Percentiles rank a stretch among this genome's conserved stretches.
Evolutionary conservation across 176 grass and related monocot genomes (phyloP).

Genomic region (Phoenix dactylifera): DNA sequence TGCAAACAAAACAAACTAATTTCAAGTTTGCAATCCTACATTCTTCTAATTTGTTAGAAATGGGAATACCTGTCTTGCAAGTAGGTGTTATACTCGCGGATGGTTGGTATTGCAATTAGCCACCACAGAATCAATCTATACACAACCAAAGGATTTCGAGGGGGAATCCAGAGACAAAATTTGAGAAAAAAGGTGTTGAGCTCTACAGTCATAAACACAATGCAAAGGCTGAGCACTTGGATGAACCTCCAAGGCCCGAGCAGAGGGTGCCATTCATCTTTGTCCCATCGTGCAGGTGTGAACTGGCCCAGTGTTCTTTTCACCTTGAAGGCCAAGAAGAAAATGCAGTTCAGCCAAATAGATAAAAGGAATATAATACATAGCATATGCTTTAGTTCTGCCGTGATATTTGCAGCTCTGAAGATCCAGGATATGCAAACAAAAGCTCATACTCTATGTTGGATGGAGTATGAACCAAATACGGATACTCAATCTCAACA

Average conservation of each 20-base stretch:
- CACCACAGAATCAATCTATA: slow-evolving; percentile 95
- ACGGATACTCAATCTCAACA: too few species aligned
- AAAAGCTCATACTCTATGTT: too few species aligned
- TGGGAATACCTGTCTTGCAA: slow-evolving; percentile 80
- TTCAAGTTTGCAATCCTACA: too few species aligned
- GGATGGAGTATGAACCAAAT: too few species aligned
- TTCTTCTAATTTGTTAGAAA: too few species aligned
- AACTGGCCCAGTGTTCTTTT: slow-evolving; percentile 95
- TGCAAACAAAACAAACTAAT: too few species aligned
- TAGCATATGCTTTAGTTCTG: background rate
- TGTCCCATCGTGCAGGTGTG: slow-evolving; percentile 94
- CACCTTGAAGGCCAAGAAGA: slow-evolving; percentile 30
- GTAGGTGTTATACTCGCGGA: slow-evolving; percentile 96
- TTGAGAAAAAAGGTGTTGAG: slow-evolving; percentile 98
- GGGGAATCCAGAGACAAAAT: slow-evolving; percentile 96
- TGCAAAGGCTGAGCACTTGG: slow-evolving; percentile 81
- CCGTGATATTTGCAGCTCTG: too few species aligned
- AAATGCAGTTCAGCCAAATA: background rate
- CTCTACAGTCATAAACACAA: slow-evolving; percentile 90
- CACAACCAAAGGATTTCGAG: slow-evolving; percentile 77
- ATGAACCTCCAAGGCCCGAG: slow-evolving; percentile 91
- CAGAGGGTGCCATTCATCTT: slow-evolving; percentile 90
- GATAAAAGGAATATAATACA: background rate
- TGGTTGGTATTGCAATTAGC: slow-evolving; percentile 96
- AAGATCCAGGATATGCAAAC: too few species aligned